Evolutionary conservation across 768 basidiomycete genomes (phyloP).

Genomic region (Myochromella boudieri): DNA sequence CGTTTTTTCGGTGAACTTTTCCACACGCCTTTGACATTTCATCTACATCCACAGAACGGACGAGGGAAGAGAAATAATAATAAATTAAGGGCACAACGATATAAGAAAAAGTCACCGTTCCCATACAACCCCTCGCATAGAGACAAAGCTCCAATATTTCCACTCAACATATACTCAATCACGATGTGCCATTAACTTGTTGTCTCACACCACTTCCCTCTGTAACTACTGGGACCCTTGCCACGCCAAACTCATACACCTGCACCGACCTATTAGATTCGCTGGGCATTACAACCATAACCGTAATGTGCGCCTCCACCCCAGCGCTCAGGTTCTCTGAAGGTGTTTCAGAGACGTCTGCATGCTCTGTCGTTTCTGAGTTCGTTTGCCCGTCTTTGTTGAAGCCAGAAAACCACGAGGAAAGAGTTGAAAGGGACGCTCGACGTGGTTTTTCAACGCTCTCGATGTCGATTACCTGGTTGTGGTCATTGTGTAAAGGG

Average conservation of each 20-base stretch:
- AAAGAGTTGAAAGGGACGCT: slow-evolving; percentile 8
- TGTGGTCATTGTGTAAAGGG: too few relatives aligned
- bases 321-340: slow-evolving; percentile 22
- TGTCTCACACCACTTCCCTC: background rate
- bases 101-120: background rate
- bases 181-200: background rate
- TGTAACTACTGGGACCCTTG: slow-evolving; percentile 33
- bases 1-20: too few relatives aligned
- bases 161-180: background rate
- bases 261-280: slow-evolving; percentile 15
- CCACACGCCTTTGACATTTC: too few relatives aligned
- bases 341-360: slow-evolving; percentile 5
- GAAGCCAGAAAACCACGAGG: slow-evolving; percentile 10
- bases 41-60: too few relatives aligned
- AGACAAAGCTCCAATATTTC: background rate
- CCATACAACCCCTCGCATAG: background rate
- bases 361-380: background rate
- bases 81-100: background rate
- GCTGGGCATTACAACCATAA: slow-evolving; percentile 51
- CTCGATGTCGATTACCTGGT: background rate
- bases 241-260: slow-evolving; percentile 47
- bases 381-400: background rate
- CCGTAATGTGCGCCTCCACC: slow-evolving; percentile 31
- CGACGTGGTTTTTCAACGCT: background rate
- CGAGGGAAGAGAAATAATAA: background rate